A percentile compares a stretch with the other conserved stretches of the same genome.
Evolutionary conservation across 2,329 filamentous ascomycete species (phyloP).

Genomic region (Alternaria infectoria): DNA sequence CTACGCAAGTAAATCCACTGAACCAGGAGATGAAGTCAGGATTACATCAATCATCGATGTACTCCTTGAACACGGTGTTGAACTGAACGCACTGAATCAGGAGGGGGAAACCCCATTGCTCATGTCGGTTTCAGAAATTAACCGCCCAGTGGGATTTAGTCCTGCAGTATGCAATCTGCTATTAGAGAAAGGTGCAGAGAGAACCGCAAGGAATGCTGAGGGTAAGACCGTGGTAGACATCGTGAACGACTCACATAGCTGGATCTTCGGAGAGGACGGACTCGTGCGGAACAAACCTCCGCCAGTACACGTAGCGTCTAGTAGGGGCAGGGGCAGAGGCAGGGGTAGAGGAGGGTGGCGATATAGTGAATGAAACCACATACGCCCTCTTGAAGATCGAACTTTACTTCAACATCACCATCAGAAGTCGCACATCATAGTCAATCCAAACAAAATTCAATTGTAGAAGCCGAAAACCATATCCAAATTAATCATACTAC

Average conservation of each 20-base stretch:
- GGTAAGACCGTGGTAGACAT: not conserved
- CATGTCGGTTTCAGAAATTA: not conserved
- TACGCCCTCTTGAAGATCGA: not conserved
- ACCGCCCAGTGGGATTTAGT: not conserved
- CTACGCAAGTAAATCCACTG: not conserved
- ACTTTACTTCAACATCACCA: not conserved
- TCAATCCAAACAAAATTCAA: not conserved
- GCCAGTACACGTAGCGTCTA: not conserved
- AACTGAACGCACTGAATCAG: not conserved
- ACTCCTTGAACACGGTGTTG: not conserved
- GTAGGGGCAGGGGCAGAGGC: not conserved
- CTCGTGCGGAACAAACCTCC: not conserved
- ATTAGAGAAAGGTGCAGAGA: not conserved
- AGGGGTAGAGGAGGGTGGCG: not conserved
- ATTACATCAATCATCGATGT: not conserved
- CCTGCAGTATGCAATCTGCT: not conserved
- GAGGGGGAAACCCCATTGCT: not conserved
- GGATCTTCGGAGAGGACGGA: not conserved
- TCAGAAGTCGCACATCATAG: not conserved
- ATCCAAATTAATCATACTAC: slow-evolving; percentile 2
- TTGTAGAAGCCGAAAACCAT: not conserved
- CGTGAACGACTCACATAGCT: not conserved
- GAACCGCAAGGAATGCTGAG: not conserved
- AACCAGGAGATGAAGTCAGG: not conserved
- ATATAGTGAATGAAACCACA: not conserved